A percentile compares a stretch with the other conserved stretches of the same genome.
These are phyloP conservation scores for Lactarius tabidus DNA, from an alignment of 768 basidiomycete genomes.

Conservation along the genomic window DNA sequence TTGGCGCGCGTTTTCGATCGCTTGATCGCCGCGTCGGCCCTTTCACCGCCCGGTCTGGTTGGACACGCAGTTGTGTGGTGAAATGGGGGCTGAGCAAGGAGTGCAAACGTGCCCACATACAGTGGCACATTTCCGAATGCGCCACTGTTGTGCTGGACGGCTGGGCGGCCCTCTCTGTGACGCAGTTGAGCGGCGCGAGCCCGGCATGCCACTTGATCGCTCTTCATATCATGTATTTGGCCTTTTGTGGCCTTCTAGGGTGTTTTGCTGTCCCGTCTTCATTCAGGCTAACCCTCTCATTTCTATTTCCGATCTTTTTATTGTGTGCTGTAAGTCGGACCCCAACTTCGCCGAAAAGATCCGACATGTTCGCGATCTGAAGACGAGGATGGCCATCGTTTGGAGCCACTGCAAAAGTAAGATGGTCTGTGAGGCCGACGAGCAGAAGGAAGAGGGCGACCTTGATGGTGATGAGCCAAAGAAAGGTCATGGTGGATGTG, in stretches of 20 bases:
- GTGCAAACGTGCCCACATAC: conserved; percentile 51
- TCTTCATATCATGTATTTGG: conserved; percentile 42
- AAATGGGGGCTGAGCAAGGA: conserved; percentile 98
- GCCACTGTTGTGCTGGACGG: conserved; percentile 42
- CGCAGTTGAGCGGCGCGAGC: conserved; percentile 59
- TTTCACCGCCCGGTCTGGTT: conserved; percentile 70
- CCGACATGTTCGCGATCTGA: conserved; percentile 81
- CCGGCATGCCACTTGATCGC: conserved; percentile 56
- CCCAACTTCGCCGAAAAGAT: conserved; percentile 82
- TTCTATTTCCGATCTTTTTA: conserved; percentile 32
- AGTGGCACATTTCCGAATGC: conserved; percentile 35
- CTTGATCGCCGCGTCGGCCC: conserved; percentile 84
- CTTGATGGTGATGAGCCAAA: conserved; percentile 67
- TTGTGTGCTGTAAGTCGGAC: conserved; percentile 60
- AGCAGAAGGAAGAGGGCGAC: conserved; percentile 79
- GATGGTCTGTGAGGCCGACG: conserved; percentile 85
- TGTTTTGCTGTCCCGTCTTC: conserved; percentile 33
- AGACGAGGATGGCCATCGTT: conserved; percentile 80
- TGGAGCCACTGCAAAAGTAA: conserved; percentile 87
- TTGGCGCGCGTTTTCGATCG: conserved; percentile 86
- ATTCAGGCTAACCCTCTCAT: conserved; percentile 59
- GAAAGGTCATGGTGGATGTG: conserved; percentile 96
- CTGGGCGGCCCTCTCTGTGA: conserved; percentile 59
- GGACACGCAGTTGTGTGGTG: conserved; percentile 88
- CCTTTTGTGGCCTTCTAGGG: conserved; percentile 23